phyloP scores from a whole-genome alignment of 129 eudicot genomes.

The Flaveria sonorensis region DNA sequence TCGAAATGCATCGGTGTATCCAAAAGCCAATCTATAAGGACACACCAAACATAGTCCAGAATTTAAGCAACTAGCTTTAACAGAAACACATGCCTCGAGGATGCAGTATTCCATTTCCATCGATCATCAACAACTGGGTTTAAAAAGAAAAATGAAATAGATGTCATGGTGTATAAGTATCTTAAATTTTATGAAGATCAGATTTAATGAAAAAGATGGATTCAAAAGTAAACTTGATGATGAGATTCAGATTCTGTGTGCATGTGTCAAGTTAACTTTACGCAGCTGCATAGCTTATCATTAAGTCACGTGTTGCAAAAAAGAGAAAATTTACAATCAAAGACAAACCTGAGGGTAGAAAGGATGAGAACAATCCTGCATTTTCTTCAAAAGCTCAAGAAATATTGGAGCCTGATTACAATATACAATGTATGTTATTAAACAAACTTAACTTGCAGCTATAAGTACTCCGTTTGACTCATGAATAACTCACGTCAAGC shows the following conservation, averaged over 20 bases:
- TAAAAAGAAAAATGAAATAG: not conserved
- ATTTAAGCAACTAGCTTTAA: constrained; percentile 19
- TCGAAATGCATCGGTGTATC: not conserved
- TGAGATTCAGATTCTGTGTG: constrained; percentile 20
- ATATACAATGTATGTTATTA: constrained; percentile 6
- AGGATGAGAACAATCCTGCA: constrained; percentile 64
- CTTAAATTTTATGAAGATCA: constrained; percentile 10
- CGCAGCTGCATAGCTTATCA: constrained; percentile 14
- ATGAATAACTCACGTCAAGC: constrained; percentile 7
- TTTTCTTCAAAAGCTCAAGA: constrained; percentile 72
- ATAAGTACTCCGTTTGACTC: constrained; percentile 9
- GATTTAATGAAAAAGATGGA: constrained; percentile 1
- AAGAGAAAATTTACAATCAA: not conserved
- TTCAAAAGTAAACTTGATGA: constrained; percentile 10
- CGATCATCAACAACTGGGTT: constrained; percentile 87
- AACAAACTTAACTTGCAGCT: constrained; percentile 5
- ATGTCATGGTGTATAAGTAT: constrained; percentile 23
- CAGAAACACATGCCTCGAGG: constrained; percentile 78
- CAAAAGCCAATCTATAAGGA: not conserved
- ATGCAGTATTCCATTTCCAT: constrained; percentile 98
- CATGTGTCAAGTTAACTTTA: not conserved
- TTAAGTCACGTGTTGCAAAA: constrained; percentile 16
- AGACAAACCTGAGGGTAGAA: constrained; percentile 81
- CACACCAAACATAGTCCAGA: constrained; percentile 2
- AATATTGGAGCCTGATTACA: constrained; percentile 75